phyloP scores from a whole-genome alignment of 2,329 filamentous ascomycete genomes.

The Hymenoscyphus fraxineus region DNA sequence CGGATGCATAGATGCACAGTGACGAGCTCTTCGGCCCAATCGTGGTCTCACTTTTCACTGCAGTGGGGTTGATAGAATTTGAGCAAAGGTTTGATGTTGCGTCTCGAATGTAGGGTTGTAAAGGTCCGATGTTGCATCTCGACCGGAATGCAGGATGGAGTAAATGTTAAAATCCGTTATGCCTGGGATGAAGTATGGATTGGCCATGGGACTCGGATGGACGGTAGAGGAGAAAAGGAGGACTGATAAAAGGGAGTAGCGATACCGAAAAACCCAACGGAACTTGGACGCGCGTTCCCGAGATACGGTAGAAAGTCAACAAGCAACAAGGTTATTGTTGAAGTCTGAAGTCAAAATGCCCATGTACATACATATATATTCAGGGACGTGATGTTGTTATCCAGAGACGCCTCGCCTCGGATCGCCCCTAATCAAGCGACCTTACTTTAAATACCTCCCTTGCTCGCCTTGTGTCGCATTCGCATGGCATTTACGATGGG shows the following conservation, averaged over 20 bases:
- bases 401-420: background rate
- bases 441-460: slow-evolving; percentile 6
- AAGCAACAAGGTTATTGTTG: background rate
- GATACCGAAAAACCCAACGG: background rate
- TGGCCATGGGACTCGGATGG: slow-evolving; percentile 5
- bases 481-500: slow-evolving; percentile 14
- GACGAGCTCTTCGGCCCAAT: slow-evolving; percentile 20
- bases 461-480: slow-evolving; percentile 10
- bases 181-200: background rate
- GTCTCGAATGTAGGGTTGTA: background rate
- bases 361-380: no score
- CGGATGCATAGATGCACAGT: slow-evolving; percentile 1
- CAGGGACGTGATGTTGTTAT: background rate
- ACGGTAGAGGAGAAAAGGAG: background rate
- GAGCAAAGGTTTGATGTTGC: background rate
- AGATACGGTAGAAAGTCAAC: background rate
- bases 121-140: background rate
- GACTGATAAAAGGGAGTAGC: no score
- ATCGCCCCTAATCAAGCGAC: slow-evolving; percentile 12
- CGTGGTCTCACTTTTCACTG: slow-evolving; percentile 18
- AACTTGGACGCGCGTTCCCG: slow-evolving; percentile 4
- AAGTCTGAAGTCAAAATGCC: no score
- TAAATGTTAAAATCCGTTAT: no score
- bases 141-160: no score
- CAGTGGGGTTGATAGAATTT: slow-evolving; percentile 12